Conservation (phyloP, 179 eudicot genomes). For the Camellia oleifera region DNA sequence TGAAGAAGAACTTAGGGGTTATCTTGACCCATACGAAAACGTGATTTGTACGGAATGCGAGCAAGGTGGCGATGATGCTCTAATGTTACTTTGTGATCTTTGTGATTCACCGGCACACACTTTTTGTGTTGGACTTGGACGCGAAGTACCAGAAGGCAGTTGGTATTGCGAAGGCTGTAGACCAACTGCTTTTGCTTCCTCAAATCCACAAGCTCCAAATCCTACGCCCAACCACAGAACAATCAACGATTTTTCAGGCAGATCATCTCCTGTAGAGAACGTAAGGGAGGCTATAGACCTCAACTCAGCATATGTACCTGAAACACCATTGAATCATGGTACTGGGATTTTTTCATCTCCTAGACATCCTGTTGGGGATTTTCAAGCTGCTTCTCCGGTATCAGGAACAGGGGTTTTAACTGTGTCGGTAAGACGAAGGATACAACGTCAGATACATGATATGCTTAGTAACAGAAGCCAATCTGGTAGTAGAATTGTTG, state of each 20-base stretch:
- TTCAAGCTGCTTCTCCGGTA: conserved; percentile 44
- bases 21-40: conserved; percentile 79
- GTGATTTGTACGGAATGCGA: conserved; percentile 90
- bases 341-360: conserved; percentile 50
- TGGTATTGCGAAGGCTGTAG: conserved; percentile 98
- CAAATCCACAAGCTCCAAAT: conserved; percentile 43
- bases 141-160: conserved; percentile 86
- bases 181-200: conserved; percentile 61
- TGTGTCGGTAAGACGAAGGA: conserved; percentile 63
- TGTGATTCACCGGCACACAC: conserved; percentile 99
- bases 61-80: conserved; percentile 92
- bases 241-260: conserved; percentile 27
- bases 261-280: conserved; percentile 43
- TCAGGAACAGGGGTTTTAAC: conserved; percentile 59
- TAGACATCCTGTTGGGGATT: conserved; percentile 41
- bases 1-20: conserved; percentile 81
- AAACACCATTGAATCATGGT: conserved; percentile 58
- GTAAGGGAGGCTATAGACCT: conserved; percentile 70
- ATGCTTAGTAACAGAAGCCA: conserved; percentile 42
- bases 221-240: conserved; percentile 40
- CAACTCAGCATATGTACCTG: conserved; percentile 64
- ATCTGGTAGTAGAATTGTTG: conserved; percentile 24
- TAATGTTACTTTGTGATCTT: conserved; percentile 85
- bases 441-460: conserved; percentile 54
- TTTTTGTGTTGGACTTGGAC: conserved; percentile 91